These are phyloP conservation scores for Naegleria gruberi DNA, from an alignment of 208 protist genomes.

Conservation along the genomic window DNA sequence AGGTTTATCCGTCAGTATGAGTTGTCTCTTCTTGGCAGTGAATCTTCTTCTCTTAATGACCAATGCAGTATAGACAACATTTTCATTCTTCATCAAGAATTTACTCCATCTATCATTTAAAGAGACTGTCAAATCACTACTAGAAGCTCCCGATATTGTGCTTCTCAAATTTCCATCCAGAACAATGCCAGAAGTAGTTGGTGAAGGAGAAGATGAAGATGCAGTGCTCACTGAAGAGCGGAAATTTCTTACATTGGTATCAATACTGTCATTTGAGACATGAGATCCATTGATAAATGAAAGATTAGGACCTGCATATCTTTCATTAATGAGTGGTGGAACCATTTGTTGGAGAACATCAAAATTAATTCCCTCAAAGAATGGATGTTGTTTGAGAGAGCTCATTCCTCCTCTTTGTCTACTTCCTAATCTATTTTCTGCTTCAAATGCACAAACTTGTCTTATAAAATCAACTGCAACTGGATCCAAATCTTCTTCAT, in stretches of 20 bases:
- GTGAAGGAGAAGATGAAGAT: background rate
- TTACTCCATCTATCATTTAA: background rate
- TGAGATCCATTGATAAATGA: background rate
- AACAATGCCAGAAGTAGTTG: background rate
- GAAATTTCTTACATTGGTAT: background rate
- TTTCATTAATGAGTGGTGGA: background rate
- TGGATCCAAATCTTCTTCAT: background rate
- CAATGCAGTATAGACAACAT: background rate
- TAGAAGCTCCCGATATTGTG: background rate
- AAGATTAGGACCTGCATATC: background rate
- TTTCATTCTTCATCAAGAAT: slow-evolving; percentile 17
- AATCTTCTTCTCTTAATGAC: slow-evolving; percentile 15
- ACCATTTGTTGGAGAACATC: background rate
- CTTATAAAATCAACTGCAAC: background rate
- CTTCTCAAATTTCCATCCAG: background rate
- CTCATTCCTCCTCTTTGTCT: slow-evolving; percentile 5
- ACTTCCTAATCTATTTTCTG: slow-evolving; percentile 23
- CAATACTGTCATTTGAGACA: background rate
- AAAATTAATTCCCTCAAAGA: slow-evolving; percentile 32
- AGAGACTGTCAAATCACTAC: background rate
- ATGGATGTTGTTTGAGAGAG: slow-evolving; percentile 20
- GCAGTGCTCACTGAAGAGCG: background rate
- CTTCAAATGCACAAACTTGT: background rate
- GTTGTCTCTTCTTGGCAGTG: background rate
- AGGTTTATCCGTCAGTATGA: background rate